Evolutionary conservation across 768 basidiomycete species (phyloP), one percentile per base, ranked within the genome.

Genomic region (Kwoniella dejecticola): DNA sequence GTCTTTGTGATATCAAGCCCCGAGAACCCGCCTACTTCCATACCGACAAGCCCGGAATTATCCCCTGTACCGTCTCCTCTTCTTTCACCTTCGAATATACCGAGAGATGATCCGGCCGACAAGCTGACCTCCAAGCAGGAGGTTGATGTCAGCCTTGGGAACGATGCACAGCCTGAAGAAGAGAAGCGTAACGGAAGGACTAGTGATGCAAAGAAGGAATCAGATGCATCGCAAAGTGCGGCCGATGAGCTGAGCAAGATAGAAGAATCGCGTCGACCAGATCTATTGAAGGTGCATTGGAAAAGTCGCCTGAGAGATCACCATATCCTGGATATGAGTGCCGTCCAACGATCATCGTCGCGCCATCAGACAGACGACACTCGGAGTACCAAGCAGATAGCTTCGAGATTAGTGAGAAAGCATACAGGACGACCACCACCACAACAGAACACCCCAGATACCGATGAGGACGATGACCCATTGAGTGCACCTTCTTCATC

Each of bases 251-350:
- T 59, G 31, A 26, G n/a, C 29, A 47, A 27, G 46, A 10, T 46
- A n/a, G 53, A 55, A 33, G 21, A 27, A 10, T 23, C 27, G n/a
- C 54, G 49, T 8, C 49, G 52, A 12, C 56, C 44, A 12, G 62
- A 63, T 21, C 31, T 42, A 4, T 33, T 63, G 19, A 60, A 55
- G 30, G 57, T 64, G 23, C 57, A 64, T 24, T 59, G 63, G 63
- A 64, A 59, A 23, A 64, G 46, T 11, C 3, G 57, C 21, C 17
- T 45, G 21, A 27, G 61, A 8, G 40, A 49, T 21, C 57, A 65
- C 48, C 64, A 65, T 40, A 10, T 55, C 2, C 23, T 61, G 15
- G 54, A 61, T 33, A 65, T 65, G 64, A 30, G n/a, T 4, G 21
- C 33, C 19, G 21, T 50, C 3, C 48, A 50, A n/a, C 27, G 46